Evolutionary conservation across 352 stramenopile genomes (phyloP).

Genomic region (Pythium aquatile): DNA sequence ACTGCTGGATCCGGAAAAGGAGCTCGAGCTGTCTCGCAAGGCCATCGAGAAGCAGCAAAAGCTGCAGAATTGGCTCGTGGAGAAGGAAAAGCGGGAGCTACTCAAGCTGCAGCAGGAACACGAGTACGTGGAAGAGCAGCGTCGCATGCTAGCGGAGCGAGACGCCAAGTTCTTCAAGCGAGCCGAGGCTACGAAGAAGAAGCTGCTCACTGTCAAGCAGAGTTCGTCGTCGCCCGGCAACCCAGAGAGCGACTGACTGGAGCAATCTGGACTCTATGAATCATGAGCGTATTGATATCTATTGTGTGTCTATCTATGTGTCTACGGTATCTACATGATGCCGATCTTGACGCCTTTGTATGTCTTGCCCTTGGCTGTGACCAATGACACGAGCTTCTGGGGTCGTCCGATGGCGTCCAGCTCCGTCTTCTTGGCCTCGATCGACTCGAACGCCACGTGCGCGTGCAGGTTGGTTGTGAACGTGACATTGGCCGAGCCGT

Average conservation of each 20-base stretch:
- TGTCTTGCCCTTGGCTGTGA: slow-evolving; percentile 56
- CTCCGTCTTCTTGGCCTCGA: slow-evolving; percentile 28
- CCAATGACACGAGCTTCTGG: slow-evolving; percentile 69
- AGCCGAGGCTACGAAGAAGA: slow-evolving; percentile 71
- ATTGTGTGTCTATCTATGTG: slow-evolving; percentile 1
- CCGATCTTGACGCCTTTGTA: slow-evolving; percentile 67
- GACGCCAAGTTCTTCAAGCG: slow-evolving; percentile 82
- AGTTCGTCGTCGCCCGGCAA: not conserved
- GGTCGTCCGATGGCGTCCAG: slow-evolving; percentile 63
- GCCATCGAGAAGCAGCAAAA: slow-evolving; percentile 90
- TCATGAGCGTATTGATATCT: no score
- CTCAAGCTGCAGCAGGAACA: slow-evolving; percentile 80
- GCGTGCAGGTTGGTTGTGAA: slow-evolving; percentile 69
- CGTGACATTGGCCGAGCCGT: slow-evolving; percentile 67
- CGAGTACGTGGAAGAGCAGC: slow-evolving; percentile 75
- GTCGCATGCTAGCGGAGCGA: slow-evolving; percentile 49
- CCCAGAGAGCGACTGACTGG: slow-evolving; percentile 1
- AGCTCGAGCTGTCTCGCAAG: slow-evolving; percentile 67
- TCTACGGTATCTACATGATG: slow-evolving; percentile 34
- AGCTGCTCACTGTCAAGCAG: slow-evolving; percentile 31
- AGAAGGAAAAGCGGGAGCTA: slow-evolving; percentile 87
- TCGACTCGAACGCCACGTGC: slow-evolving; percentile 59
- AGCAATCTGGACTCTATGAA: not conserved
- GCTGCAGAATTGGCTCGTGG: slow-evolving; percentile 85
- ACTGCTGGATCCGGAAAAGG: slow-evolving; percentile 48